Base-by-base conservation (phyloP, 345 rosid species). In the Clausena lansium region DNA sequence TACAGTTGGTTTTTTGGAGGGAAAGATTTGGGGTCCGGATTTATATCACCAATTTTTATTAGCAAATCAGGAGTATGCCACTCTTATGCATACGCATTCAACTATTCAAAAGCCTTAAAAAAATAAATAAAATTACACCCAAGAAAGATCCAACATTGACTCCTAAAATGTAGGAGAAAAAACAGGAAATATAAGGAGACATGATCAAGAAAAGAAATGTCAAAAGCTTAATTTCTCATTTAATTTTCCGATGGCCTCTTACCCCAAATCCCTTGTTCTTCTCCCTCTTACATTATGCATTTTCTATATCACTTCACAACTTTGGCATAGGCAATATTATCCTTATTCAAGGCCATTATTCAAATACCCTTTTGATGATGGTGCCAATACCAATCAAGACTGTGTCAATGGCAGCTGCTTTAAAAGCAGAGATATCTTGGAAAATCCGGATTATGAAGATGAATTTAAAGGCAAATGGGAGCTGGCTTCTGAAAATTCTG, bases 401-500 rank as follows among this genome's bases (percentile, higher is more conserved):
- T 1, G 33, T 71, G 25, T 10, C 2, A 19, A 24, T 22, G 8
- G 32, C 28, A 32, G 50, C 25, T 9, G 61, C 62, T 19, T 35
- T 6, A 7, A 47, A 45, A 17, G 20, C 36, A 11, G 27, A 7
- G 69, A 11, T 4, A 19, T 52, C 57, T 6, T 52, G 57, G 54
- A n/a, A 5, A 45, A 14, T 17, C 4, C 19, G 17, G 14, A 15
- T 2, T 15, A 70, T 8, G 39, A 60, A 22, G 58, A 13, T 13
- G 5, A 8, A 58, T 66, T 14, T 63, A 27, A 11, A 27, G 80
- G 83, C 25, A 24, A 17, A 24, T 81, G 80, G 80, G 83, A 76
- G 80, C 59, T 81, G 45, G 50, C 59, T 35, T 81, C 83, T 1
- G 63, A 71, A 69, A 67, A 81, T 35, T 76, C 80, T 2, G 80